These are phyloP conservation scores for Diaporthe helianthi DNA, from an alignment of 2,329 filamentous ascomycete genomes.

Conservation along the genomic window DNA sequence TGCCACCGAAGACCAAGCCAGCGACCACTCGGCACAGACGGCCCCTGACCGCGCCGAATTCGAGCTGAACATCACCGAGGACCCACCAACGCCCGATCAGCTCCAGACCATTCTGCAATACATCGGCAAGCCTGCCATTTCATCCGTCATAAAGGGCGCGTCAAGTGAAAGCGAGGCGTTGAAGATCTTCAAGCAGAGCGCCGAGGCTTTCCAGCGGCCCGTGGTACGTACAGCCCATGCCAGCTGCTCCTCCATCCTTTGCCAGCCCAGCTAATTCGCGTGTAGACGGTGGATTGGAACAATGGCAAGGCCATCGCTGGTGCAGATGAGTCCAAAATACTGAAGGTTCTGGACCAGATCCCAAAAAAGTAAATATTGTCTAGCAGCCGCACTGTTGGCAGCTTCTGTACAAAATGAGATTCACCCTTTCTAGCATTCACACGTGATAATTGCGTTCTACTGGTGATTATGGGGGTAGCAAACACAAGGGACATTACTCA, in stretches of 20 bases:
- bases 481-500: not conserved
- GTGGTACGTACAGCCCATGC: conserved; percentile 64
- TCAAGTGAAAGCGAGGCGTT: conserved; percentile 78
- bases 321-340: conserved; percentile 85
- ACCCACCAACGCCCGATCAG: conserved; percentile 65
- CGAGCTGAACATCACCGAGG: conserved; percentile 66
- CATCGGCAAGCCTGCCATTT: conserved; percentile 68
- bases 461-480: not conserved
- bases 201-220: conserved; percentile 74
- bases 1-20: conserved; percentile 78
- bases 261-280: conserved; percentile 38
- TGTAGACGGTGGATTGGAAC: conserved; percentile 85
- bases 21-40: conserved; percentile 67
- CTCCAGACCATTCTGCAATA: conserved; percentile 48
- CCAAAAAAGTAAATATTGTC: conserved; percentile 36
- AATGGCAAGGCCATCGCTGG: conserved; percentile 82
- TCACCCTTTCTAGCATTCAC: conserved; percentile 9
- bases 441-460: not conserved
- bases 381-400: conserved; percentile 20
- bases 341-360: conserved; percentile 75
- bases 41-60: conserved; percentile 70
- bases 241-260: not conserved
- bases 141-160: conserved; percentile 75
- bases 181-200: conserved; percentile 75
- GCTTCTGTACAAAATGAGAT: conserved; percentile 29